Percentiles rank a stretch among this genome's conserved stretches.
These are phyloP conservation scores for Rutidosis leptorrhynchoides DNA, from an alignment of 129 eudicot genomes.

Conservation along the genomic window DNA sequence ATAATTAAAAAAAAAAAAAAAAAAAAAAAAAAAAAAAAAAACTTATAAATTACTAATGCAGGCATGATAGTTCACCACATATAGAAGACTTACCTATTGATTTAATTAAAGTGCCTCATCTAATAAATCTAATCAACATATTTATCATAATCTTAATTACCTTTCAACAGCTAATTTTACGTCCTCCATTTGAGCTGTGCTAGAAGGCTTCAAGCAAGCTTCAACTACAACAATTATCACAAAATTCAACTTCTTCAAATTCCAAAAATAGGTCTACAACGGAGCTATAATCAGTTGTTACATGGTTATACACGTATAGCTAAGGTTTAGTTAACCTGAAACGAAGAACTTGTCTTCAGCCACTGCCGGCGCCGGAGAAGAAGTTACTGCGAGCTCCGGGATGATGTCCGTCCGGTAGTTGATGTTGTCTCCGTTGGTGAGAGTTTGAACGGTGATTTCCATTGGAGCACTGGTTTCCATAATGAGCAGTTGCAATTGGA, in stretches of 20 bases:
- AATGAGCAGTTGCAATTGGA: slow-evolving; percentile 20
- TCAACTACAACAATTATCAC: slow-evolving; percentile 61
- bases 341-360: slow-evolving; percentile 61
- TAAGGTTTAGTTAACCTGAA: slow-evolving; percentile 45
- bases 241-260: slow-evolving; percentile 13
- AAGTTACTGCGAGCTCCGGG: slow-evolving; percentile 32
- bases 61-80: neutral
- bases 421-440: slow-evolving; percentile 31
- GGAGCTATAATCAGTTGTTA: neutral
- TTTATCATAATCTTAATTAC: slow-evolving; percentile 34
- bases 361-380: slow-evolving; percentile 38
- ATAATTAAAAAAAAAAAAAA: neutral
- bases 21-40: too few relatives aligned
- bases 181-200: slow-evolving; percentile 68
- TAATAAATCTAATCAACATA: neutral
- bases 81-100: neutral
- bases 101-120: neutral
- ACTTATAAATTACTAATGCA: slow-evolving; percentile 4
- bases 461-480: slow-evolving; percentile 60
- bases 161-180: slow-evolving; percentile 71
- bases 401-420: slow-evolving; percentile 30
- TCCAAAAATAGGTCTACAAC: slow-evolving; percentile 1
- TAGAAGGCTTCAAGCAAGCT: slow-evolving; percentile 80
- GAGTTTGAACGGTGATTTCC: slow-evolving; percentile 61
- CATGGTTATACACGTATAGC: neutral